These are phyloP conservation scores for Chaetomium fimeti DNA, from an alignment of 495 filamentous ascomycete species.

Conservation along the genomic window DNA sequence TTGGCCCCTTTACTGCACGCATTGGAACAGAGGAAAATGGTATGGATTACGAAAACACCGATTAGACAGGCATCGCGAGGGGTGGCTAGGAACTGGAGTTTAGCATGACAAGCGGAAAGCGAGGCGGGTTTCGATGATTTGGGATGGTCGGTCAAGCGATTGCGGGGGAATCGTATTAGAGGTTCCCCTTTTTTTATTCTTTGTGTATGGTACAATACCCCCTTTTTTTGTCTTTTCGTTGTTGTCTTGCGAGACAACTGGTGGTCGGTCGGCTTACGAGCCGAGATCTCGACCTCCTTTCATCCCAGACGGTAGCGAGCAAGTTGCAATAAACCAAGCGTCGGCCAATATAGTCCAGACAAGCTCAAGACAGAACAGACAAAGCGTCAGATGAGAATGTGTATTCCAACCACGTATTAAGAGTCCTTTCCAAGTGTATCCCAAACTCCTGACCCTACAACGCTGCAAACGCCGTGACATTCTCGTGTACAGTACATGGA, in stretches of 20 bases:
- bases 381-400: slow-evolving; percentile 1
- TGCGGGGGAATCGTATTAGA: neutral
- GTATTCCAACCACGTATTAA: neutral
- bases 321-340: no score
- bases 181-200: neutral
- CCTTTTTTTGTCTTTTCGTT: neutral
- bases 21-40: neutral
- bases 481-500: neutral
- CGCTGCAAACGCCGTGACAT: neutral
- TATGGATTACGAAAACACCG: neutral
- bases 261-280: neutral
- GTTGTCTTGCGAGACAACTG: neutral
- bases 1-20: neutral
- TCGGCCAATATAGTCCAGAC: neutral
- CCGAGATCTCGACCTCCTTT: neutral
- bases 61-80: neutral
- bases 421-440: neutral
- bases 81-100: neutral
- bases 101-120: neutral
- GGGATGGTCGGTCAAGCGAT: neutral
- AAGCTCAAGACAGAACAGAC: neutral
- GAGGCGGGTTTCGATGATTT: slow-evolving; percentile 8
- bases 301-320: no score
- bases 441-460: neutral
- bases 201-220: slow-evolving; percentile 14